These are phyloP conservation scores for Chytriomyces sp. DNA, from an alignment of 192 early-diverging fungal species.

Conservation along the genomic window DNA sequence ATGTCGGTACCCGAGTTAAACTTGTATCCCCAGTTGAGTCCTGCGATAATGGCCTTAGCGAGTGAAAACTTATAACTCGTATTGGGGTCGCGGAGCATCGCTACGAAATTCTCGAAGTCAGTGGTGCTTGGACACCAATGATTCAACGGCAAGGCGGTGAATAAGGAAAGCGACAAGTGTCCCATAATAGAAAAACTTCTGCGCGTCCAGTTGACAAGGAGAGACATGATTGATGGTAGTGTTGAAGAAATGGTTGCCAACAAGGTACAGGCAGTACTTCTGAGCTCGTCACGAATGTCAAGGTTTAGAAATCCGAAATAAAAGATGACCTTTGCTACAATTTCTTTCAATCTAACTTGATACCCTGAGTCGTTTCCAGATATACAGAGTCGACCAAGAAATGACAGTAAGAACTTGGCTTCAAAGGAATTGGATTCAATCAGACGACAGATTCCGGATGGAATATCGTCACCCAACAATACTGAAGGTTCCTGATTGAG, in stretches of 20 bases:
- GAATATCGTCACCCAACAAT: background rate
- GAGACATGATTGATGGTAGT: slow-evolving; percentile 11
- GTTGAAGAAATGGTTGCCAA: slow-evolving; percentile 1
- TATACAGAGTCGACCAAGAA: slow-evolving; percentile 4
- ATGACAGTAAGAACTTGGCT: slow-evolving; percentile 23
- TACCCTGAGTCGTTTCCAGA: slow-evolving; percentile 15
- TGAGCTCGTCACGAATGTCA: slow-evolving; percentile 15
- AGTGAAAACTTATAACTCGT: slow-evolving; percentile 39
- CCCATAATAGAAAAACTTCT: slow-evolving; percentile 23
- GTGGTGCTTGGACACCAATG: slow-evolving; percentile 28
- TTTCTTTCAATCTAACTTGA: slow-evolving; percentile 17
- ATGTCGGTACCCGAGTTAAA: background rate
- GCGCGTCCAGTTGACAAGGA: slow-evolving; percentile 23
- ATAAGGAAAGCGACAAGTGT: slow-evolving; percentile 17
- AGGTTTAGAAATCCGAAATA: slow-evolving; percentile 20
- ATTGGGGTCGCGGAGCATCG: slow-evolving; percentile 40
- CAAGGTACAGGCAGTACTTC: background rate
- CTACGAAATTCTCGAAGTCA: slow-evolving; percentile 37
- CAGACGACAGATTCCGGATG: background rate
- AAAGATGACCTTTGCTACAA: slow-evolving; percentile 25
- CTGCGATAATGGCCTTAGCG: slow-evolving; percentile 26
- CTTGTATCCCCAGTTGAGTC: slow-evolving; percentile 35
- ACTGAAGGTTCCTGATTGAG: background rate
- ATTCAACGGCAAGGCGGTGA: slow-evolving; percentile 19
- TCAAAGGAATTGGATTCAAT: slow-evolving; percentile 19